phyloP scores from a whole-genome alignment of 352 stramenopile genomes.

The Lagenidium giganteum region DNA sequence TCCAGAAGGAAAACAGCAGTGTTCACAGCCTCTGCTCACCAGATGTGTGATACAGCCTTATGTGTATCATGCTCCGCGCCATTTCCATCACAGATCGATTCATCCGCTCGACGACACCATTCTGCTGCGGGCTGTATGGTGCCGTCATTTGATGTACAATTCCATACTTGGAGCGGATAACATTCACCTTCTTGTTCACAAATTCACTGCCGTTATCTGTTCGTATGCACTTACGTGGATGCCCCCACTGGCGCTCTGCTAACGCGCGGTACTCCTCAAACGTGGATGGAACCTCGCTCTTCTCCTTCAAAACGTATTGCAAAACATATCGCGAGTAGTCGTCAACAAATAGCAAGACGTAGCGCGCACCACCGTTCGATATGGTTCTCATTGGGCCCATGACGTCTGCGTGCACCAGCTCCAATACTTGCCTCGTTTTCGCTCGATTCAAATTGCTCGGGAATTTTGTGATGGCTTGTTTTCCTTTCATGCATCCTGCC shows the following conservation, averaged over 20 bases:
- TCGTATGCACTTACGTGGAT: slow-evolving; percentile 6
- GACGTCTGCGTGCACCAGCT: neutral
- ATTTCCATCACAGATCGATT: slow-evolving; percentile 18
- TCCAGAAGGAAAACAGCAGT: no score
- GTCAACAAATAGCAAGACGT: neutral
- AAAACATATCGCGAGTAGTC: no score
- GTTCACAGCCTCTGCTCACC: no score
- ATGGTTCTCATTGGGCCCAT: neutral
- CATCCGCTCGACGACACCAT: slow-evolving; percentile 16
- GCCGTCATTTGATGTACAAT: slow-evolving; percentile 14
- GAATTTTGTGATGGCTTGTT: no score
- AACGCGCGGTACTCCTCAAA: neutral
- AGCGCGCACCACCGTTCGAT: neutral
- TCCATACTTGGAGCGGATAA: slow-evolving; percentile 1
- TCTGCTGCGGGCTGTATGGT: slow-evolving; percentile 15
- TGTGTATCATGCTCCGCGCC: slow-evolving; percentile 12
- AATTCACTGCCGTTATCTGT: slow-evolving; percentile 19
- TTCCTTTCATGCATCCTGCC: no score
- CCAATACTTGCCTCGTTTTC: neutral
- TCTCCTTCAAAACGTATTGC: no score
- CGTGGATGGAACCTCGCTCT: neutral
- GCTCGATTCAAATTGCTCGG: no score
- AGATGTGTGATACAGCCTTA: no score
- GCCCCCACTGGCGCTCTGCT: slow-evolving; percentile 3
- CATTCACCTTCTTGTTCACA: slow-evolving; percentile 14